phyloP scores from a whole-genome alignment of 257 asterid genomes.

The Knoxia roxburghii region DNA sequence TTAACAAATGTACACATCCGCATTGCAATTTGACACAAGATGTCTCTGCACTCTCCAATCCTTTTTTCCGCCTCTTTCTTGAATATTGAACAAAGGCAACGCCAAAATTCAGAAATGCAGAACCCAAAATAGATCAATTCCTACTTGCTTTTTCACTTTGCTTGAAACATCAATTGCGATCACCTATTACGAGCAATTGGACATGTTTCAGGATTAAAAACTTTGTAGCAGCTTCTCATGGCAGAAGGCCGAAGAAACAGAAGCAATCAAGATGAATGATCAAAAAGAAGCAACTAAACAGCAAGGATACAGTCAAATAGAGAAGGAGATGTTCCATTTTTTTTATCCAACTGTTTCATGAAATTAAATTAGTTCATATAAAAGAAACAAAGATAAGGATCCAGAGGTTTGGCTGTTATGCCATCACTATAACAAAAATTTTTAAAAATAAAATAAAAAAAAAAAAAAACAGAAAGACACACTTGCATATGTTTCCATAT shows the following conservation, averaged over 20 bases:
- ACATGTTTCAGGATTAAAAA: neutral
- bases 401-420: no score
- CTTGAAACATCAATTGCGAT: neutral
- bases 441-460: neutral
- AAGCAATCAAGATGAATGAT: neutral
- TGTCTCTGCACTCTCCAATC: neutral
- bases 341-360: neutral
- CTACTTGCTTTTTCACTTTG: neutral
- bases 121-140: neutral
- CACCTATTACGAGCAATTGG: neutral
- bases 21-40: neutral
- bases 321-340: neutral
- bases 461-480: neutral
- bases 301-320: neutral
- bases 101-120: neutral
- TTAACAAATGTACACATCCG: slow-evolving; percentile 7
- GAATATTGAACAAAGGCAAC: neutral
- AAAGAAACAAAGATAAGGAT: neutral
- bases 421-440: neutral
- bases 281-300: neutral
- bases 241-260: neutral
- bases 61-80: slow-evolving; percentile 1
- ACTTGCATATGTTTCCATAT: neutral
- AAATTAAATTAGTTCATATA: neutral
- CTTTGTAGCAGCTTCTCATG: neutral